Base-by-base conservation (phyloP, 2,329 filamentous ascomycete genomes). In the Neocucurbitaria cava region DNA sequence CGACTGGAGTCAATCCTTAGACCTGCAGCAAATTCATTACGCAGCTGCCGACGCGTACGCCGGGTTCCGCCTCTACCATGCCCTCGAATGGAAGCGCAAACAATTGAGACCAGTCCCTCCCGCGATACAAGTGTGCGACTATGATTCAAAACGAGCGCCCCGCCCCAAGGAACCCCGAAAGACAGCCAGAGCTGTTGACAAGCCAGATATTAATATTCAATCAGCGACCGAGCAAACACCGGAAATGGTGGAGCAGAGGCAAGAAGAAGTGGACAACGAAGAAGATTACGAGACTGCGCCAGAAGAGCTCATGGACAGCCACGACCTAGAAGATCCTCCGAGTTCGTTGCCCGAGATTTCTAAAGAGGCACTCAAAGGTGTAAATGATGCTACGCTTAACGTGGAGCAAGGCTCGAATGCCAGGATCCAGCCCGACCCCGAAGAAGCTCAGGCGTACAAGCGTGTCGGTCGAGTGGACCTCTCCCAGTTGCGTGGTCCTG, bases 1-100 rank as follows among this genome's bases (percentile, higher is more conserved):
- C 63, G 84, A 95, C 70, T 97, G 93, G 93, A 85, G 85, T 18
- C 76, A 80, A 53, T 67, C 78, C 0, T 76, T 97, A 28, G 80
- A 78, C 35, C 75, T 82, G 59, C 74, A 85, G 10, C 93, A 97
- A 69, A 83, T 92, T 15, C 76, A 83, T 83, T 94, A 83, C 78
- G 75, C 92, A 17, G 92, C 91, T 3, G 87, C 90, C 0, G 93
- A 97, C 74, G 90, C 92, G 0, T 97, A 96, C 71, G 92, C 92
- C 26, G 89, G 89, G 11, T 75, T 94, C 10, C 88, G 91, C 51
- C 78, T 97, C 1, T 96, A 86, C 67, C 81, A 91, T 55, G 82
- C 83, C 1, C 78, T 96, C 40, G 88, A 97, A 52, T 77, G 84
- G 45, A 85, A 89, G 65, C 83, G 93, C 15, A 80, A 85, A 62